Base-by-base conservation (phyloP, 306 rosid genomes). In the Dicorynia guianensis region DNA sequence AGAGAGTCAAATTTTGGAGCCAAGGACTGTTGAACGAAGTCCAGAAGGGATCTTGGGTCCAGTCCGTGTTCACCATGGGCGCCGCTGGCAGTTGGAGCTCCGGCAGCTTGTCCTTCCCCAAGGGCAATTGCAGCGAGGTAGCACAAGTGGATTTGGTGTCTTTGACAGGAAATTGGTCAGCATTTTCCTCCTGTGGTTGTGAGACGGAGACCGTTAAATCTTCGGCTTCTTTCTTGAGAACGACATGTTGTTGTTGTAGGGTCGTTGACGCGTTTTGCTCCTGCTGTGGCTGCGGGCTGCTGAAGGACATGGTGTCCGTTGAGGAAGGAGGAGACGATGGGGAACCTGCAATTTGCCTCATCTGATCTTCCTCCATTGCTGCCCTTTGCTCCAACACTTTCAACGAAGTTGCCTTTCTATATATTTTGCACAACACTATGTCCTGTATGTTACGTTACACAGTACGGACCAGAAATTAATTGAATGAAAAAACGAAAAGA, bases 351-450 rank as follows among this genome's bases (percentile, higher is more conserved):
- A 89, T 59, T 74, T 48, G 85, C 80, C 79, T 90, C 75, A 64
- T 80, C 61, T 14, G 10, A 65, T 92, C 96, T 82, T 88, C 96
- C 75, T 90, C 97, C 69, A 69, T 71, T 18, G 91, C 90, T 74
- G 97, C 97, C 48, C 97, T 95, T 76, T 92, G 91, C 80, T 95
- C 99, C 9, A 95, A 61, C 47, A 89, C 99, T 69, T 95, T 95
- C 96, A 95, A 85, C 0, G 99, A 92, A 71, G 99, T 95, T 66
- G 99, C 99, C 86, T 95, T 95, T 74, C 95, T 67, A 17, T 95
- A 95, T 66, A 95, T 91, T 85, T 92, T 95, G 88, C 99, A 95
- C 25, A 95, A 50, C 11, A 95, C 99, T 34, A 90, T 83, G 67
- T 95, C 97, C 98, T 95, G 85, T 75, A 57, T 11, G 8, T 25